phyloP scores from a whole-genome alignment of 2,329 filamentous ascomycete genomes.

The Pseudohalonectria lignicola region DNA sequence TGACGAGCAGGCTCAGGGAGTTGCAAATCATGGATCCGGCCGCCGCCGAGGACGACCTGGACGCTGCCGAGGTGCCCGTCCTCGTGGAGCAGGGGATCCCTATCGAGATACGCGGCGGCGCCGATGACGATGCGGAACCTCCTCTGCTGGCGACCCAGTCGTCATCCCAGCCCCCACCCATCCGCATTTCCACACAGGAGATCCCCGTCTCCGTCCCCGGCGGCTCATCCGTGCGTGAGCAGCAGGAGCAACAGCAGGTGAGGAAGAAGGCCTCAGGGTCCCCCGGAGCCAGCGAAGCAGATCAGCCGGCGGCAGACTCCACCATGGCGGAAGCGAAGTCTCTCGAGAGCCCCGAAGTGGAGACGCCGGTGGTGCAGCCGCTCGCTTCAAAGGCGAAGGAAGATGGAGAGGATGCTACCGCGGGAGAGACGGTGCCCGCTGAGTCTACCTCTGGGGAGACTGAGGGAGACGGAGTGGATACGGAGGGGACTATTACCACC shows the following conservation, averaged over 20 bases:
- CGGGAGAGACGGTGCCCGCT: no score
- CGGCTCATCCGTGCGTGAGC: no score
- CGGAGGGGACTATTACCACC: no score
- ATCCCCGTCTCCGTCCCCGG: no score
- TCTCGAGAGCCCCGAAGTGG: not conserved
- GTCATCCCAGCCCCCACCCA: slow-evolving; percentile 1
- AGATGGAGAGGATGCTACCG: not conserved
- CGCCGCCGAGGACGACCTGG: slow-evolving; percentile 32
- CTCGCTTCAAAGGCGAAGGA: slow-evolving; percentile 3
- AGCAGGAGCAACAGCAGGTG: no score
- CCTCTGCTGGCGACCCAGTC: no score
- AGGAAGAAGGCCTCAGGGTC: no score
- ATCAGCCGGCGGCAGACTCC: not conserved
- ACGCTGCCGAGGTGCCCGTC: slow-evolving; percentile 21
- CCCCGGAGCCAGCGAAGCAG: no score
- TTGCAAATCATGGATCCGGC: slow-evolving; percentile 48
- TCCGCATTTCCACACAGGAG: slow-evolving; percentile 4
- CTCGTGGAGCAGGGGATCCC: slow-evolving; percentile 23
- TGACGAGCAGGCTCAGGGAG: slow-evolving; percentile 31
- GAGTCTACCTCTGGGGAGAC: no score
- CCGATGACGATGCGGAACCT: not conserved
- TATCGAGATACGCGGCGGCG: not conserved
- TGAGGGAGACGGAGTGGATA: no score
- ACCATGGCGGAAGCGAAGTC: not conserved
- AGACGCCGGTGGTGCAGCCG: not conserved